Evolutionary conservation across 495 filamentous ascomycete species (phyloP).

Genomic region (Talaromyces nanjingensis): DNA sequence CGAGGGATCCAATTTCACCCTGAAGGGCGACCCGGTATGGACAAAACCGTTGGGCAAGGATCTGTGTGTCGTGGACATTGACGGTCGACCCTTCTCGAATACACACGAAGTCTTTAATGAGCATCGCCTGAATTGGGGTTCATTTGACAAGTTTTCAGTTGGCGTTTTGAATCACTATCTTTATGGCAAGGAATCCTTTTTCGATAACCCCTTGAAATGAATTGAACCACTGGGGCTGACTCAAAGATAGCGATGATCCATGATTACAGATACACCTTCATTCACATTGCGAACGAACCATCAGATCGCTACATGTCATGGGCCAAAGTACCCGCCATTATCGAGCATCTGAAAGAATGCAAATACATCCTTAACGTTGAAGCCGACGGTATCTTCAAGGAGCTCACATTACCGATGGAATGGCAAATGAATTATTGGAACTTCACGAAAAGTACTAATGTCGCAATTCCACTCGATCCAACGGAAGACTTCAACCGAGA

Average conservation of each 20-base stretch:
- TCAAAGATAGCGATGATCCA: conserved; percentile 34
- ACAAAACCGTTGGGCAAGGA: conserved; percentile 4
- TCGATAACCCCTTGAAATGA: neutral
- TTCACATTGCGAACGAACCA: conserved; percentile 18
- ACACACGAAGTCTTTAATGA: conserved; percentile 2
- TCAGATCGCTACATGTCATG: conserved; percentile 31
- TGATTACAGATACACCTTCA: conserved; percentile 45
- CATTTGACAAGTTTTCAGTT: conserved; percentile 1
- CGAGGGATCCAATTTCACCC: conserved; percentile 1
- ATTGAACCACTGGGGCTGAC: neutral
- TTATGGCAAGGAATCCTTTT: conserved; percentile 17
- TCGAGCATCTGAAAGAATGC: conserved; percentile 33
- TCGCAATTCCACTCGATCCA: conserved; percentile 38
- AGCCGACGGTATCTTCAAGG: conserved; percentile 39
- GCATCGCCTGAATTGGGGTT: neutral
- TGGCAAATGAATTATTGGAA: conserved; percentile 51
- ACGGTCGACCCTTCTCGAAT: conserved; percentile 2
- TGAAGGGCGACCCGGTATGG: neutral
- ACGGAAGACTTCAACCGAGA: conserved; percentile 20
- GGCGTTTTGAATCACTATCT: conserved; percentile 28
- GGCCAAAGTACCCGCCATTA: conserved; percentile 42
- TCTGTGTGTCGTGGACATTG: conserved; percentile 5
- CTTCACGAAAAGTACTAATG: conserved; percentile 28
- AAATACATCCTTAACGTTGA: conserved; percentile 43
- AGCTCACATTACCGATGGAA: conserved; percentile 42